These are phyloP conservation scores for Trichocomaceae sp. DNA, from an alignment of 2,329 filamentous ascomycete species.

Conservation along the genomic window DNA sequence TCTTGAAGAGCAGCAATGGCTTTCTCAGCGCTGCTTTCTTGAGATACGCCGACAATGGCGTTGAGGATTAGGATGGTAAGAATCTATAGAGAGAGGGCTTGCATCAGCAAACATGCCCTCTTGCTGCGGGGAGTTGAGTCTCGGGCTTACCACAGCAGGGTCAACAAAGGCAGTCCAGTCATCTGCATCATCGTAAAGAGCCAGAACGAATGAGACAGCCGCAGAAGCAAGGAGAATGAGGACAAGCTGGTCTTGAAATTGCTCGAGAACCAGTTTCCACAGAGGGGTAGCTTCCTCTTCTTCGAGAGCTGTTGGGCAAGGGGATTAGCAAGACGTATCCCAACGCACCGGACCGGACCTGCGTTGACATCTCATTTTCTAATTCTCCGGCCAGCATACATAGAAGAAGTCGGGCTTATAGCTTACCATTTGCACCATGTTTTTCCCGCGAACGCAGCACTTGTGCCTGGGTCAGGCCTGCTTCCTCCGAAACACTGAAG, in stretches of 20 bases:
- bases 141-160: conserved; percentile 71
- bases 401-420: not conserved
- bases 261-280: conserved; percentile 94
- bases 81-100: conserved; percentile 52
- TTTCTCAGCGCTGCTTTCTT: conserved; percentile 98
- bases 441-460: conserved; percentile 41
- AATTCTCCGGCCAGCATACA: not conserved
- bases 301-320: conserved; percentile 50
- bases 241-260: conserved; percentile 98
- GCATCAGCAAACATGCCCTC: conserved; percentile 16
- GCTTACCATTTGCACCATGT: conserved; percentile 51
- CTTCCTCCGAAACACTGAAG: conserved; percentile 46
- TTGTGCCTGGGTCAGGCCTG: conserved; percentile 46
- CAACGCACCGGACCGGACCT: too few species aligned
- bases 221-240: conserved; percentile 90
- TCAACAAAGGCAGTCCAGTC: conserved; percentile 98
- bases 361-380: not conserved
- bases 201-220: conserved; percentile 85
- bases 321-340: conserved; percentile 15
- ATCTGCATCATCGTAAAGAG: conserved; percentile 85
- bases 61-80: conserved; percentile 95
- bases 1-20: conserved; percentile 96
- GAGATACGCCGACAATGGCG: conserved; percentile 92
- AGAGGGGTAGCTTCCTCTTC: conserved; percentile 94
- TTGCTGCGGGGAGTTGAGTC: not conserved